These are phyloP conservation scores for Kwoniella bestiolae DNA, from an alignment of 768 basidiomycete species.

Conservation along the genomic window DNA sequence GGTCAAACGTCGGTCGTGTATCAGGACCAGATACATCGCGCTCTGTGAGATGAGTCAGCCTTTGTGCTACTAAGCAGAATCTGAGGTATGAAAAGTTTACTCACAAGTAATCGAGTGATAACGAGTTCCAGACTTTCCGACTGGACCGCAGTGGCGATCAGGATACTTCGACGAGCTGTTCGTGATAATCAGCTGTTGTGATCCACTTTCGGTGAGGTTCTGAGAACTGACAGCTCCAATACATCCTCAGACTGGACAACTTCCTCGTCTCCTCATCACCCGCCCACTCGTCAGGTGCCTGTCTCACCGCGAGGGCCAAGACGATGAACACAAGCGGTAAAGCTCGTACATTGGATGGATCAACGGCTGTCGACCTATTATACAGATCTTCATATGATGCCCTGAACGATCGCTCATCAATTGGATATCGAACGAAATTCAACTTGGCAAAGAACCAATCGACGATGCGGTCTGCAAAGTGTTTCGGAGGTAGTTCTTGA, in stretches of 20 bases:
- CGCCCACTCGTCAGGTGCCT: constrained; percentile 81
- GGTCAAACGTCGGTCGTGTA: constrained; percentile 66
- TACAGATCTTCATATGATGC: constrained; percentile 63
- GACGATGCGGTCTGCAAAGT: constrained; percentile 74
- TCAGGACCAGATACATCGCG: constrained; percentile 67
- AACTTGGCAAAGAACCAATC: constrained; percentile 70
- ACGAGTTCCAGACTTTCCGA: constrained; percentile 91
- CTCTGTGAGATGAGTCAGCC: constrained; percentile 58
- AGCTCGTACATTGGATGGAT: constrained; percentile 49
- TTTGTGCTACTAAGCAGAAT: background rate
- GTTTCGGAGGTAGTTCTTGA: constrained; percentile 80
- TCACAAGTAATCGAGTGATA: constrained; percentile 79
- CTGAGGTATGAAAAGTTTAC: background rate
- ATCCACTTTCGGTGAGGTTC: background rate
- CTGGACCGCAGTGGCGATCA: constrained; percentile 91
- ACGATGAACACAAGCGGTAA: constrained; percentile 92
- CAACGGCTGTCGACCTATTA: constrained; percentile 58
- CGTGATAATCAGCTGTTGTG: background rate
- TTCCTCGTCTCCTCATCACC: constrained; percentile 76
- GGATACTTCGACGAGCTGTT: constrained; percentile 78
- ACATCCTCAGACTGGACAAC: constrained; percentile 83
- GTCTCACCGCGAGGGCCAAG: constrained; percentile 79
- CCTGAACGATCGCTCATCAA: constrained; percentile 66
- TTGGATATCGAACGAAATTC: constrained; percentile 91
- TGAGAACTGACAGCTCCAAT: constrained; percentile 93